These are phyloP conservation scores for carrot (Daucus carota) DNA, from an alignment of 129 eudicot genomes.

Conservation along the genomic window DNA sequence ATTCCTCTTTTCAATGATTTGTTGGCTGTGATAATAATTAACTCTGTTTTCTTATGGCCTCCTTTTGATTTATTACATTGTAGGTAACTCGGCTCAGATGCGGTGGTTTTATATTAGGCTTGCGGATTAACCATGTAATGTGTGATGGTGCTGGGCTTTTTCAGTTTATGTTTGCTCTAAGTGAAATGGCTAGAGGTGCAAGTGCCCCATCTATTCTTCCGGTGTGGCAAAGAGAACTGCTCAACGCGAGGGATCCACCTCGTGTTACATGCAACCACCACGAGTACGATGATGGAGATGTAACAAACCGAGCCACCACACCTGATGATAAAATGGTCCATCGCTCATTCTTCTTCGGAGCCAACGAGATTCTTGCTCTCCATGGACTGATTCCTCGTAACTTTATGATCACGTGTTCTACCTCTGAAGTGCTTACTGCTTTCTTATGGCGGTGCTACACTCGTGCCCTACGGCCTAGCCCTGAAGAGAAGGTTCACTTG, in stretches of 20 bases:
- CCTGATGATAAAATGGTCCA: constrained; percentile 19
- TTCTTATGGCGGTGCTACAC: constrained; percentile 36
- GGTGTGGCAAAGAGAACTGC: constrained; percentile 23
- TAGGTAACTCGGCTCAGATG: constrained; percentile 26
- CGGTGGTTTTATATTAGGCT: constrained; percentile 22
- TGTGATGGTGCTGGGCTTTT: constrained; percentile 19
- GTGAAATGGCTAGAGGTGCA: constrained; percentile 15
- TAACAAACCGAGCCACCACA: background rate
- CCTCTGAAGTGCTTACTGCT: constrained; percentile 25
- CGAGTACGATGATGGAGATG: background rate
- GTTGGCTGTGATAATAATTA: too few relatives aligned
- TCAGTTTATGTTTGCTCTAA: constrained; percentile 17
- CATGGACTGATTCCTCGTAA: constrained; percentile 5
- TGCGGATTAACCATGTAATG: constrained; percentile 15
- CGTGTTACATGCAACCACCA: too few relatives aligned
- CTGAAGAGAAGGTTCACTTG: constrained; percentile 11
- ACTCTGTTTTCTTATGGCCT: too few relatives aligned
- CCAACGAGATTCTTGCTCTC: constrained; percentile 12
- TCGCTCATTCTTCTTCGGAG: constrained; percentile 26
- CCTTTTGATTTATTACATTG: too few relatives aligned
- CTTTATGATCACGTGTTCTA: constrained; percentile 1
- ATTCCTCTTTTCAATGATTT: too few relatives aligned
- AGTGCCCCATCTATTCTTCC: constrained; percentile 10
- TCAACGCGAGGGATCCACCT: background rate
- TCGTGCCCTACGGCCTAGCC: constrained; percentile 11